Base-by-base conservation (phyloP, 2,329 filamentous ascomycete genomes). In the Fusarium sp. region DNA sequence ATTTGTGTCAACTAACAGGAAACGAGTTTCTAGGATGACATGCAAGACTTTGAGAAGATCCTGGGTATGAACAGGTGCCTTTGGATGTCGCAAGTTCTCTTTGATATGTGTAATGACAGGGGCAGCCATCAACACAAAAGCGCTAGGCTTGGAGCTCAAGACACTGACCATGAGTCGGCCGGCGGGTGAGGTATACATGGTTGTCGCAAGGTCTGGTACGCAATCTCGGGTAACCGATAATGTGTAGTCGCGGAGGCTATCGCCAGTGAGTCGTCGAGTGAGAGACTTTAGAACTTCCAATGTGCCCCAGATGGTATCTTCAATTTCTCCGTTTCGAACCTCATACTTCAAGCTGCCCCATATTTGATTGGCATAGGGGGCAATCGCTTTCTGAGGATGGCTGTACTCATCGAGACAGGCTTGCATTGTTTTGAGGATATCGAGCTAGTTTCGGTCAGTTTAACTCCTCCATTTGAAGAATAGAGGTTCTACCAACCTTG, bases 341-440 rank as follows among this genome's bases (percentile, higher is more conserved):
- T 91, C 89, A 69, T 90, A 90, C 77, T 90, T 91, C 53, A 91
- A 85, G n/a, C 88, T 88, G 36, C 84, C 83, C 89, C 89, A 91
- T 53, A 90, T 85, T 50, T 86, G 84, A 56, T 85, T 82, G 24
- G 84, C 81, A 55, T 87, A 85, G 1, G 89, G 88, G 4, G 82
- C 82, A 20, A 90, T 77, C 14, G 84, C 87, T 61, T 85, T 81
- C 39, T 85, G 81, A 0, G 86, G 82, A 44, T 86, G 80, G 3
- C 83, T 79, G 66, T 90, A 90, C 35, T 84, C 78, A 18, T 84
- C 83, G 24, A 90, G 75, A 66, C 88, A 90, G 9, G 87, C 86
- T 54, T 86, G 84, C 41, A 90, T 84, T 0, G 89, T 90, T 65
- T 84, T 84, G 26, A 90, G 79, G 38, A 90, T 87, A 71, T 91